phyloP scores from a whole-genome alignment of 345 rosid genomes.

The Citropsis articulata region DNA sequence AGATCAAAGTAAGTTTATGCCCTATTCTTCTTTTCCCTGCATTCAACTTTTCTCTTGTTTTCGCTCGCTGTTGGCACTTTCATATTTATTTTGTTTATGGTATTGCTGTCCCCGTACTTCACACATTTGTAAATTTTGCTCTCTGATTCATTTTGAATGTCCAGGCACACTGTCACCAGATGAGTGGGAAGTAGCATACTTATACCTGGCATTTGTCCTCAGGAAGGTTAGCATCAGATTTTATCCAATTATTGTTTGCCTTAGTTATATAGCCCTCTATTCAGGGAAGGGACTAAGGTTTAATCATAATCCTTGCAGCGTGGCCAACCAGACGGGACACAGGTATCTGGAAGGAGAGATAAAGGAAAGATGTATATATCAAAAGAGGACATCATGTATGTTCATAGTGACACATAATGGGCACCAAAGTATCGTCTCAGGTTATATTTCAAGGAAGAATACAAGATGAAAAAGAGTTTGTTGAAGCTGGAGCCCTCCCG shows the following conservation, averaged over 20 bases:
- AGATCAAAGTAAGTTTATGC: conserved; percentile 62
- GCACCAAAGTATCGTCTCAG: not conserved
- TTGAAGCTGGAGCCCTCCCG: not conserved
- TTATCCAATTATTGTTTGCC: not conserved
- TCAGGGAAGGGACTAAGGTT: not conserved
- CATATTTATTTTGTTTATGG: not conserved
- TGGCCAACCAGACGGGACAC: conserved; percentile 63
- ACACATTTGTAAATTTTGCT: not conserved
- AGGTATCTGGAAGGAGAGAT: conserved; percentile 38
- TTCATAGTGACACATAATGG: conserved; percentile 27
- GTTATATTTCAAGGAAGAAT: not conserved
- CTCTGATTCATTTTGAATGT: conserved; percentile 1
- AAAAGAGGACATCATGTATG: conserved; percentile 67
- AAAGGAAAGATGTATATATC: conserved; percentile 79
- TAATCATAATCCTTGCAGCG: conserved; percentile 37
- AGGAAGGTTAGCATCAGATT: conserved; percentile 54
- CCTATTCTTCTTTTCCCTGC: not conserved
- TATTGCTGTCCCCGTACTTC: not conserved
- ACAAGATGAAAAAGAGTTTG: not conserved
- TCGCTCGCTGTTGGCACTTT: not conserved
- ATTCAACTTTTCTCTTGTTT: not conserved
- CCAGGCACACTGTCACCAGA: conserved; percentile 85
- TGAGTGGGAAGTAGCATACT: conserved; percentile 95
- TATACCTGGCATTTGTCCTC: conserved; percentile 80
- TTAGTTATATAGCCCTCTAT: not conserved